phyloP scores from a whole-genome alignment of 768 basidiomycete species.

The Leccinum arenicola region DNA sequence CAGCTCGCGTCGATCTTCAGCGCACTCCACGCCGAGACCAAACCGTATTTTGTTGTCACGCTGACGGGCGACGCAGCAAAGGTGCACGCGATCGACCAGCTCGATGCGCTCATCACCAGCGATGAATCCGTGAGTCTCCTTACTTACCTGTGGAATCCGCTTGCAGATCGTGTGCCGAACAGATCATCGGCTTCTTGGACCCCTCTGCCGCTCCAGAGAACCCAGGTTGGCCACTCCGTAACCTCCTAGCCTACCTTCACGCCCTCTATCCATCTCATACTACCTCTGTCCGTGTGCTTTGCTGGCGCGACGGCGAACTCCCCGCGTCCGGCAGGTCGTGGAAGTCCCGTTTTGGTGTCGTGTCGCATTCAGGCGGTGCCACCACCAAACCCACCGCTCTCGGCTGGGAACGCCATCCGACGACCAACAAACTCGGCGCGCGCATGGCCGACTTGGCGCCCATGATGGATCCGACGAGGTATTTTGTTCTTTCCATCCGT shows the following conservation, averaged over 20 bases:
- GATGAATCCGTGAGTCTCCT: conserved; percentile 42
- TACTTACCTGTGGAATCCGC: background rate
- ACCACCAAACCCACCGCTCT: conserved; percentile 58
- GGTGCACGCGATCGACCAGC: conserved; percentile 56
- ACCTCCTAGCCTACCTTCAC: conserved; percentile 80
- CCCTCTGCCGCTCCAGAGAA: conserved; percentile 74
- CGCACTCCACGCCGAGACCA: conserved; percentile 40
- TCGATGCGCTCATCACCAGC: conserved; percentile 53
- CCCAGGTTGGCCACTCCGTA: conserved; percentile 93
- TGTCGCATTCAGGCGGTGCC: conserved; percentile 29
- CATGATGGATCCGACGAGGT: conserved; percentile 94
- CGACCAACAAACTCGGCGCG: conserved; percentile 80
- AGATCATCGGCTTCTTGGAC: conserved; percentile 75
- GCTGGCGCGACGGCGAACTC: conserved; percentile 69
- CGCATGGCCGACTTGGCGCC: conserved; percentile 88
- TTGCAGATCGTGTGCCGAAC: conserved; percentile 17
- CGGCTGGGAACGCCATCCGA: conserved; percentile 92
- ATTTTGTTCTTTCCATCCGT: background rate
- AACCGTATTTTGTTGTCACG: conserved; percentile 64
- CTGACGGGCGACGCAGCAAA: conserved; percentile 34
- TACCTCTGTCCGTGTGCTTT: conserved; percentile 58
- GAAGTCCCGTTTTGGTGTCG: conserved; percentile 62
- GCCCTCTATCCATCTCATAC: conserved; percentile 52
- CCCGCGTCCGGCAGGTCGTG: conserved; percentile 41
- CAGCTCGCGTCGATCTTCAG: conserved; percentile 54